Percentiles rank a stretch among this genome's conserved stretches.
Evolutionary conservation across 2,329 filamentous ascomycete genomes (phyloP).

Genomic region (Scortechinia acanthostroma): DNA sequence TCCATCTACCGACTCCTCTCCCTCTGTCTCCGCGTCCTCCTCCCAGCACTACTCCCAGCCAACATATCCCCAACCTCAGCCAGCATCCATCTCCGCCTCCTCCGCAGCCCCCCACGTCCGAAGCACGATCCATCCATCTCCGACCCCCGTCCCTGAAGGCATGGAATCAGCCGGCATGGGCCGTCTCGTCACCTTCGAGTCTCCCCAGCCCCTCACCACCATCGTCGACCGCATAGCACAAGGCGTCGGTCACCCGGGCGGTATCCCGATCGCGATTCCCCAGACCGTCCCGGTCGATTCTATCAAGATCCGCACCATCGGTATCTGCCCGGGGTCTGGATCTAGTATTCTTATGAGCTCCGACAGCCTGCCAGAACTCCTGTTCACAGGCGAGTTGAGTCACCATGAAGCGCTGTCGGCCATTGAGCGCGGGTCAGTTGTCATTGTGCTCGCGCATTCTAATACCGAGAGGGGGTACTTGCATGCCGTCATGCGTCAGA

Average conservation of each 20-base stretch:
- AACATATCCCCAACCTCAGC: slow-evolving; percentile 1
- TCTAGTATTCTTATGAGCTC: slow-evolving; percentile 48
- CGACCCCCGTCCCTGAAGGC: slow-evolving; percentile 17
- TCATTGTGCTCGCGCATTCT: slow-evolving; percentile 62
- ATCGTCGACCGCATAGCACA: slow-evolving; percentile 35
- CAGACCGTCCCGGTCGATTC: slow-evolving; percentile 38
- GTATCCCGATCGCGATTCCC: slow-evolving; percentile 56
- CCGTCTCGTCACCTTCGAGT: slow-evolving; percentile 45
- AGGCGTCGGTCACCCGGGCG: slow-evolving; percentile 47
- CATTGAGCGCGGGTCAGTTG: slow-evolving; percentile 60
- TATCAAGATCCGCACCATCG: slow-evolving; percentile 42
- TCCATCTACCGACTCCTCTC: not conserved
- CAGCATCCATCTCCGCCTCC: not conserved
- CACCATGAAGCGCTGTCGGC: slow-evolving; percentile 68
- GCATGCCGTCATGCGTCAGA: slow-evolving; percentile 44
- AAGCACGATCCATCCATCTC: not conserved
- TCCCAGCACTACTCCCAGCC: slow-evolving; percentile 5
- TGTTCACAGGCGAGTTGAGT: slow-evolving; percentile 67
- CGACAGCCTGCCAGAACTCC: slow-evolving; percentile 43
- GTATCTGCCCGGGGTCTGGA: slow-evolving; percentile 64
- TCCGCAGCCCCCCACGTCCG: not conserved
- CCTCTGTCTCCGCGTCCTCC: not conserved
- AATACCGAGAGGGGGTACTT: slow-evolving; percentile 67
- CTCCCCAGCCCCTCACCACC: slow-evolving; percentile 37
- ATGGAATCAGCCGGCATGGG: slow-evolving; percentile 49